Evolutionary conservation across 768 basidiomycete genomes (phyloP).

Genomic region (Suillus decipiens): DNA sequence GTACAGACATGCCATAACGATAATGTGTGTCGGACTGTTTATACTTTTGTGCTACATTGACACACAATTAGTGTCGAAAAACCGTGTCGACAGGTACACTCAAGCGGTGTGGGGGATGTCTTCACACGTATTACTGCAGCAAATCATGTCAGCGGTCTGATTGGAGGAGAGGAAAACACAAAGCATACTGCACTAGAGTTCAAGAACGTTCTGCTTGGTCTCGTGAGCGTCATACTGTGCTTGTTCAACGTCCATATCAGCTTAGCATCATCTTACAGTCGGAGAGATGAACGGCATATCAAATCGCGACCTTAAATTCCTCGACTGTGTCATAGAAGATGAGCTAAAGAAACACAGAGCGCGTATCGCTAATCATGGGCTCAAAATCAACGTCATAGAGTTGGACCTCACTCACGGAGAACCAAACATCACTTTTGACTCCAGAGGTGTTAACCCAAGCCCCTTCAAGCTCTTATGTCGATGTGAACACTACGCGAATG

Average conservation of each 20-base stretch:
- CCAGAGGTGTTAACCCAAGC: slow-evolving; percentile 21
- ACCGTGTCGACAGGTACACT: slow-evolving; percentile 18
- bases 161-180: slow-evolving; percentile 30
- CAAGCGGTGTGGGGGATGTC: slow-evolving; percentile 29
- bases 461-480: slow-evolving; percentile 28
- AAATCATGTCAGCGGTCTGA: slow-evolving; percentile 29
- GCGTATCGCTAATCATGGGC: slow-evolving; percentile 14
- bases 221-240: slow-evolving; percentile 14
- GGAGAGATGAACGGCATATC: slow-evolving; percentile 27
- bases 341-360: slow-evolving; percentile 24
- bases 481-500: slow-evolving; percentile 25
- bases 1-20: slow-evolving; percentile 32
- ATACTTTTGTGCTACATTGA: neutral
- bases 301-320: slow-evolving; percentile 28
- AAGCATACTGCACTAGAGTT: slow-evolving; percentile 25
- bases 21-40: slow-evolving; percentile 9
- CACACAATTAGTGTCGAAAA: slow-evolving; percentile 24
- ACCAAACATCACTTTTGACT: slow-evolving; percentile 21
- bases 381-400: slow-evolving; percentile 28
- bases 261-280: slow-evolving; percentile 11
- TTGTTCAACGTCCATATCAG: neutral
- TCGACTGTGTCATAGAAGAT: slow-evolving; percentile 28
- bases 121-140: slow-evolving; percentile 32
- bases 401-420: slow-evolving; percentile 23
- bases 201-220: slow-evolving; percentile 22